These are phyloP conservation scores for Cocos nucifera DNA, from an alignment of 176 grass and related monocot species.

Conservation along the genomic window DNA sequence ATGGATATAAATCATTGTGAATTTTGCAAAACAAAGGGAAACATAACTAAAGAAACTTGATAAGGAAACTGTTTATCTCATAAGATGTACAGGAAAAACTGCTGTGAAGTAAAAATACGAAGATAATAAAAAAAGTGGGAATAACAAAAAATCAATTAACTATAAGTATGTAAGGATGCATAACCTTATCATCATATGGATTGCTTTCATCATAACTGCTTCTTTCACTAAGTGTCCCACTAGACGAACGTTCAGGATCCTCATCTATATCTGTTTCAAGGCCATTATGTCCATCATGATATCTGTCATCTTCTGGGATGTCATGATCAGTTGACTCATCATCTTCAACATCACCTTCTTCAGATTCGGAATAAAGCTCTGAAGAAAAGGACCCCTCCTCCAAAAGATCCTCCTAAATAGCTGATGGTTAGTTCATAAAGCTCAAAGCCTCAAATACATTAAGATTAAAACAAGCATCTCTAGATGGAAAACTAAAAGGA, in stretches of 20 bases:
- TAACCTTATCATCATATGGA: conserved; percentile 48
- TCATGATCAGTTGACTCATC: conserved; percentile 78
- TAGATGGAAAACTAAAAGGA: conserved; percentile 2
- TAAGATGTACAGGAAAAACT: too few species aligned
- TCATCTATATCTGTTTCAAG: conserved; percentile 11
- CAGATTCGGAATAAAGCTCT: conserved; percentile 80
- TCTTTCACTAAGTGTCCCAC: conserved; percentile 36
- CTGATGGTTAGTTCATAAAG: conserved; percentile 31
- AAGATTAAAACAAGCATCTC: conserved; percentile 9
- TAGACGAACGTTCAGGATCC: conserved; percentile 30
- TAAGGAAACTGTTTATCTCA: too few species aligned
- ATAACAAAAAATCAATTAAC: too few species aligned
- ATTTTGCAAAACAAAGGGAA: too few species aligned
- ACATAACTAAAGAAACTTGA: too few species aligned
- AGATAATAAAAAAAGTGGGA: too few species aligned
- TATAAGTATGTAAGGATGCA: background rate
- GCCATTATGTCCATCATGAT: conserved; percentile 47
- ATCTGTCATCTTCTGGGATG: conserved; percentile 53
- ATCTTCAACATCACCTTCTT: conserved; percentile 57
- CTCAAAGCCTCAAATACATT: background rate
- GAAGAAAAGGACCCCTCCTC: conserved; percentile 78
- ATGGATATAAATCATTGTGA: too few species aligned
- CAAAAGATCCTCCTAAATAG: conserved; percentile 41
- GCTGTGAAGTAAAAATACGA: too few species aligned
- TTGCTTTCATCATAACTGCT: conserved; percentile 26